Percentiles rank a stretch among this genome's conserved stretches.
Evolutionary conservation across 179 eudicot genomes (phyloP).

Genomic region (Beta corolliflora): DNA sequence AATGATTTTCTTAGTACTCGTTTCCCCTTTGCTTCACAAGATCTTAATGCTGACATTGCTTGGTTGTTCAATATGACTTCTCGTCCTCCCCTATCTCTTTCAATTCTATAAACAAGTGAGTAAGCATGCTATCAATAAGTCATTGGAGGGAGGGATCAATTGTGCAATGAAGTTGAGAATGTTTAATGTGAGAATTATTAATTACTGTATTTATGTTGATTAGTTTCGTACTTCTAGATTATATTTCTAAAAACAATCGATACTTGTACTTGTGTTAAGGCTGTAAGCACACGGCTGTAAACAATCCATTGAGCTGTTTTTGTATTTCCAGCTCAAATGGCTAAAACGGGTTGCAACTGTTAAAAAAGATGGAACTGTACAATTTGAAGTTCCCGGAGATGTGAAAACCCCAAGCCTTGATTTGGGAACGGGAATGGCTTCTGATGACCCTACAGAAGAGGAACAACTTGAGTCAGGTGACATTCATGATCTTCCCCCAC

Average conservation of each 20-base stretch:
- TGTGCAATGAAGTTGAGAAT: too few species aligned
- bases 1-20: background rate
- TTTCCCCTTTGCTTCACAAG: too few species aligned
- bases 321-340: constrained; percentile 58
- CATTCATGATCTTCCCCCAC: constrained; percentile 51
- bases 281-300: background rate
- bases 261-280: background rate
- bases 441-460: constrained; percentile 36
- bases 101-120: background rate
- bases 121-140: background rate
- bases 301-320: constrained; percentile 3
- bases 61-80: too few species aligned
- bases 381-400: constrained; percentile 70
- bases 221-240: background rate
- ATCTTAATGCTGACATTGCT: background rate
- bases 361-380: constrained; percentile 74
- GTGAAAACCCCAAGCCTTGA: constrained; percentile 53
- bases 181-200: background rate
- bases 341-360: constrained; percentile 62
- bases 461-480: constrained; percentile 40
- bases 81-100: background rate
- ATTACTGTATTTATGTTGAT: too few species aligned
- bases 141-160: too few species aligned
- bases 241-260: background rate
- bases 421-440: constrained; percentile 39